These are phyloP conservation scores for Claviceps sorghi DNA, from an alignment of 2,329 filamentous ascomycete species.

Conservation along the genomic window DNA sequence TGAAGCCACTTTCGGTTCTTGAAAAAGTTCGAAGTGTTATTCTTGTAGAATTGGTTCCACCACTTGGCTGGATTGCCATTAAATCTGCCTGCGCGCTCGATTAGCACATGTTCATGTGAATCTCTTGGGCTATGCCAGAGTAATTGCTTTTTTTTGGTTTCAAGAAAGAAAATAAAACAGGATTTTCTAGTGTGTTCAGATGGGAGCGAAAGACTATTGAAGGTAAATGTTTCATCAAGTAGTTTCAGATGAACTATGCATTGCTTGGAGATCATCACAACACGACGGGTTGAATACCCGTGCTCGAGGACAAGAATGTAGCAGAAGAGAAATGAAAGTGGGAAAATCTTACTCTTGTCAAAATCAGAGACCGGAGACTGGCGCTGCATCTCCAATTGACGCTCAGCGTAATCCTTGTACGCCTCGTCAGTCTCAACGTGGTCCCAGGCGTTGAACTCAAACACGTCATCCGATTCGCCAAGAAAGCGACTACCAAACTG, in stretches of 20 bases:
- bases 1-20: conserved; percentile 96
- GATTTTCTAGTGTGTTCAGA: conserved; percentile 33
- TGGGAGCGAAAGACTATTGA: conserved; percentile 56
- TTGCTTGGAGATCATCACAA: conserved; percentile 41
- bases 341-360: conserved; percentile 53
- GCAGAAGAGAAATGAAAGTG: background rate
- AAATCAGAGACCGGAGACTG: conserved; percentile 80
- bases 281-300: conserved; percentile 15
- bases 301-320: background rate
- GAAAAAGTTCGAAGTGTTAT: conserved; percentile 96
- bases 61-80: conserved; percentile 83
- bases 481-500: conserved; percentile 86
- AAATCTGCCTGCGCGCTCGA: conserved; percentile 49
- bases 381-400: conserved; percentile 75
- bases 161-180: background rate
- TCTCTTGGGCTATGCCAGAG: background rate
- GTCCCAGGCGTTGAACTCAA: conserved; percentile 98
- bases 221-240: conserved; percentile 44
- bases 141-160: too few relatives aligned
- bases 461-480: conserved; percentile 74
- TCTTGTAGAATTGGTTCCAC: conserved; percentile 98
- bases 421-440: conserved; percentile 85
- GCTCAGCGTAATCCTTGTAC: conserved; percentile 73
- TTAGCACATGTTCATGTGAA: conserved; percentile 21
- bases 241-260: conserved; percentile 59